Conservation (phyloP, 495 filamentous ascomycete genomes). For the Daldinia concentrica region DNA sequence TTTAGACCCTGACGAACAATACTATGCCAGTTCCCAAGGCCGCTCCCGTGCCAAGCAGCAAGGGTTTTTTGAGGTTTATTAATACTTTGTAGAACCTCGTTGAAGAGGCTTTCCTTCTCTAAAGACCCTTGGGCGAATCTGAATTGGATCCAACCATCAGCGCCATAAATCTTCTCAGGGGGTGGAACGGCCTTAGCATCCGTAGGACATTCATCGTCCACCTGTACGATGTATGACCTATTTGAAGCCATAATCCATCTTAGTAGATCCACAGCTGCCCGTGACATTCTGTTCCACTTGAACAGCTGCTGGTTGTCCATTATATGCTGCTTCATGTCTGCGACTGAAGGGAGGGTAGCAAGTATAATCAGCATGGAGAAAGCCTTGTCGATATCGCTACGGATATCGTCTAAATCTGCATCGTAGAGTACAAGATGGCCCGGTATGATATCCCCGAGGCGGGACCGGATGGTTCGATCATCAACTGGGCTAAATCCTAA, state of each 20-base stretch:
- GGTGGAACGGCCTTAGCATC: constrained; percentile 26
- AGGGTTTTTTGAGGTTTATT: constrained; percentile 40
- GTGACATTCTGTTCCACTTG: constrained; percentile 71
- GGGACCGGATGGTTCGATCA: not conserved
- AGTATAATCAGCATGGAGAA: constrained; percentile 67
- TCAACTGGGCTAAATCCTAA: not conserved
- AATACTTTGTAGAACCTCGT: constrained; percentile 65
- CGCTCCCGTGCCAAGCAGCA: constrained; percentile 66
- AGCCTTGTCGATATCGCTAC: constrained; percentile 56
- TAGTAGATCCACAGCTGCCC: constrained; percentile 72
- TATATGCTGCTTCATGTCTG: constrained; percentile 70
- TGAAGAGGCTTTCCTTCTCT: constrained; percentile 88
- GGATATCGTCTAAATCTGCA: constrained; percentile 48
- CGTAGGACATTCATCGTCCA: constrained; percentile 41
- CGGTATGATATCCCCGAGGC: not conserved
- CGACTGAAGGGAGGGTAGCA: constrained; percentile 72
- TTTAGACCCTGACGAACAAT: constrained; percentile 87
- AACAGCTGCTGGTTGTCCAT: constrained; percentile 55
- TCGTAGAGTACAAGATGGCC: constrained; percentile 46
- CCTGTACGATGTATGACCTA: constrained; percentile 82
- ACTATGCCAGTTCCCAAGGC: constrained; percentile 83
- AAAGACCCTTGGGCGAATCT: constrained; percentile 88
- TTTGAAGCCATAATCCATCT: constrained; percentile 95
- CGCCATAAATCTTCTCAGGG: constrained; percentile 68
- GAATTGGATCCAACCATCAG: constrained; percentile 80